Base-by-base conservation (phyloP, 129 eudicot genomes). In the Pulicaria dysenterica region DNA sequence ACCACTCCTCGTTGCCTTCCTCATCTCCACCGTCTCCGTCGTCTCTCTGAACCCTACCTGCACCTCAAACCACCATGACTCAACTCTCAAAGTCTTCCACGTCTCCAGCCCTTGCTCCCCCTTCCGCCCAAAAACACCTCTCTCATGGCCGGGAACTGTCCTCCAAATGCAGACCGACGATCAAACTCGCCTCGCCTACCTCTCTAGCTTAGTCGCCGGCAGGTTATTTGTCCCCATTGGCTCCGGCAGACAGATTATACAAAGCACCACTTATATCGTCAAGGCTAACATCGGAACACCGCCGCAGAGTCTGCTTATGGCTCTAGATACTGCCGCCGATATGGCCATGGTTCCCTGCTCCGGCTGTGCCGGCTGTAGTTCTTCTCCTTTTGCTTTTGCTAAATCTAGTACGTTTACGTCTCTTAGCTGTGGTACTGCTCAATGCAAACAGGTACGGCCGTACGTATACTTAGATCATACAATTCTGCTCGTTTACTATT, bases 221-320 rank as follows among this genome's bases (percentile, higher is more conserved):
- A 77, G 59, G 58, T 86, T 92, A 0, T 67, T 77, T 3, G 95
- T 83, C 9, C 92, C 95, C 9, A 60, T 91, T 2, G 95, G 85
- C 13, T 88, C 88, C 24, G 96, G 90, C 64, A 59, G 96, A 66
- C 87, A 83, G 74, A 63, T 83, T 6, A 34, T 84, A 1, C 92
- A 86, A 65, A 88, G 82, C 74, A 89, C 97, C 1, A 88, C 85
- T 43, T 89, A 92, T 74, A 73, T 92, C 5, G 94, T 92, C 0
- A 79, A 83, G 80, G 96, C 84, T 16, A 83, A 81, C 73, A 84
- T 92, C 34, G 97, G 97, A 45, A 92, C 97, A 0, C 97, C 97
- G 2, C 74, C 89, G 9, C 97, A 92, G 61, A 79, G 82, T 1
- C 16, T 92, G 36, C 82, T 89, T 3, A 78, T 92, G 91, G 97